Base-by-base conservation (phyloP, 495 filamentous ascomycete species). In the Aspergillus biplanus region DNA sequence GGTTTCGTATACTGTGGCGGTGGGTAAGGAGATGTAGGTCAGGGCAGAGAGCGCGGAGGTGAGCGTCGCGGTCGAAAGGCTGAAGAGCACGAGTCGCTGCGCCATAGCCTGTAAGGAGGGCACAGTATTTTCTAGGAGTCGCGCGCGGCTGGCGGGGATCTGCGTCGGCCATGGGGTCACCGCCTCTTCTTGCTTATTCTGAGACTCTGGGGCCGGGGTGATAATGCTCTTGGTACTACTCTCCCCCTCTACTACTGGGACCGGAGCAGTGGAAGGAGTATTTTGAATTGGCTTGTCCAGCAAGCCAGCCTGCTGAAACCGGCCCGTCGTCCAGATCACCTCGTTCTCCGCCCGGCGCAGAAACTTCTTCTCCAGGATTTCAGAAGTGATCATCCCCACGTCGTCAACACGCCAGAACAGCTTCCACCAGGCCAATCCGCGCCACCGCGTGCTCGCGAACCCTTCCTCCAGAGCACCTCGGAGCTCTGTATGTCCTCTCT, bases 381-480 rank as follows among this genome's bases (percentile, higher is more conserved):
- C 90, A 3, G 87, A 86, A 2, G 89, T 85, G 52, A 95, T 86
- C 82, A 91, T 88, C 33, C 83, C 82, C 44, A 99, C 92, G 66
- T 98, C 94, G 72, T 98, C 95, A 50, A 92, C 91, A 12, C 90
- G 88, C 92, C 92, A 97, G 69, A 96, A 88, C 12, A 99, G 85
- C 71, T 96, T 96, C 91, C 91, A 98, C 95, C 94, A 99, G 9
- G 84, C 82, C 2, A 97, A 79, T 16, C 86, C 88, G 3, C 82
- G 80, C 94, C 94, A 98, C 32, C 83, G 74, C 44, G 77, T 80
- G 42, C 85, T 86, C 12, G 83, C 72, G 67, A 97, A 94, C 5
- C 90, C 92, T 35, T 79, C 72, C 59, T 92, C 88, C 2, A 98
- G 86, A 35, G 89, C 83, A 63, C 88, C 81, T 53, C 90, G 89